Evolutionary conservation across 1,284 basidiomycete species (phyloP).

Genomic region (Irpex sp.): DNA sequence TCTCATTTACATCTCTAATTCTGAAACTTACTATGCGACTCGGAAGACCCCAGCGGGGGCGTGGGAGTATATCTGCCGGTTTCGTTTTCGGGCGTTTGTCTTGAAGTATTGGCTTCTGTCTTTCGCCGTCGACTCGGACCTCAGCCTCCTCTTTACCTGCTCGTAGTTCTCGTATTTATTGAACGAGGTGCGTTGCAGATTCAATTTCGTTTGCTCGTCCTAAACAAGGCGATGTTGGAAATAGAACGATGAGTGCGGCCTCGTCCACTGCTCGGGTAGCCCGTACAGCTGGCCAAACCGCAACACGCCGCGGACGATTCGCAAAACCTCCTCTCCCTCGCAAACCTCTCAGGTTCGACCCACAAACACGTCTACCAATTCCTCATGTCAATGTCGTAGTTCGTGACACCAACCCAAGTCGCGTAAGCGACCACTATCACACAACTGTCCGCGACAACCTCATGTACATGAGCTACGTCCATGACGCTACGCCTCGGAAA

Average conservation of each 20-base stretch:
- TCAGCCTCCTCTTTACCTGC: no score
- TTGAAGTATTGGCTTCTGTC: no score
- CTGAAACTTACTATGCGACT: background rate
- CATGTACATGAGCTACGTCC: conserved; percentile 94
- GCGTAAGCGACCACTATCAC: conserved; percentile 85
- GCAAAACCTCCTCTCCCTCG: conserved; percentile 15
- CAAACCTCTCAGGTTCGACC: conserved; percentile 44
- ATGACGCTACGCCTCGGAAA: conserved; percentile 53
- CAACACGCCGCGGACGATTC: background rate
- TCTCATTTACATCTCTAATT: background rate
- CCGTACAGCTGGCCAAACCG: background rate
- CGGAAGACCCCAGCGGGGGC: no score
- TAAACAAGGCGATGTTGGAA: no score
- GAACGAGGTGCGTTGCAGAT: no score
- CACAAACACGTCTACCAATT: conserved; percentile 50
- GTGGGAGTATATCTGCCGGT: no score
- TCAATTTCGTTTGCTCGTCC: no score
- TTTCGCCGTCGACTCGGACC: no score
- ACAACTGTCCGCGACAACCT: conserved; percentile 82
- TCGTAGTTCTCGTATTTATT: no score
- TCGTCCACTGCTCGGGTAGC: background rate
- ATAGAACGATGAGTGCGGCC: no score
- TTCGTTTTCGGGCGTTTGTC: no score
- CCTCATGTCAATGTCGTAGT: conserved; percentile 62
- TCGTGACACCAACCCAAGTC: conserved; percentile 72